Evolutionary conservation across 2,329 filamentous ascomycete species (phyloP).

Genomic region (Colletotrichum sp.): DNA sequence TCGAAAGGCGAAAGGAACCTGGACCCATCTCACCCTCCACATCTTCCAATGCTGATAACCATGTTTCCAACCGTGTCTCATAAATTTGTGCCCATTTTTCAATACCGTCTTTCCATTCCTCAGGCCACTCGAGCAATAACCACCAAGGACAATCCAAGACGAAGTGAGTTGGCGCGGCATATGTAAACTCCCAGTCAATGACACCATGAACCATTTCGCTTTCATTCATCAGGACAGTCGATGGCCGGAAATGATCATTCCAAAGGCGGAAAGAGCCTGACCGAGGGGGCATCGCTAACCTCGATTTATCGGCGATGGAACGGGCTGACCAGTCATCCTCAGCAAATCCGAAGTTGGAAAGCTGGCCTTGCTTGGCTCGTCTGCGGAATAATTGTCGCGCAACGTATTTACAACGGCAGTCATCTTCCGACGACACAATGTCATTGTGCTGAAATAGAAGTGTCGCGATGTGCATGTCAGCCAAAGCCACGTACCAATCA

Average conservation of each 20-base stretch:
- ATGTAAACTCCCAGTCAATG: slow-evolving; percentile 47
- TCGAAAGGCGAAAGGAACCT: slow-evolving; percentile 26
- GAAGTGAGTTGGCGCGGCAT: slow-evolving; percentile 37
- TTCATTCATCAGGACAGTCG: slow-evolving; percentile 35
- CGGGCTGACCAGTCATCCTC: neutral
- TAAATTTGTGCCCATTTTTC: slow-evolving; percentile 34
- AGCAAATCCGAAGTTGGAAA: neutral
- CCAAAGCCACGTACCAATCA: slow-evolving; percentile 39
- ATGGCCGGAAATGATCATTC: slow-evolving; percentile 34
- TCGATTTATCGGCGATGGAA: neutral
- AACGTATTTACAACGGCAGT: slow-evolving; percentile 17
- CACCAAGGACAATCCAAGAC: slow-evolving; percentile 40
- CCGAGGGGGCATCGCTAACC: neutral
- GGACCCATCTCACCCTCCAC: slow-evolving; percentile 26
- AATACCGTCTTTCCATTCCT: slow-evolving; percentile 34
- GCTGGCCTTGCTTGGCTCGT: neutral
- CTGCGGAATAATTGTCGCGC: neutral
- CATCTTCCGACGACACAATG: slow-evolving; percentile 30
- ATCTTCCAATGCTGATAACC: slow-evolving; percentile 31
- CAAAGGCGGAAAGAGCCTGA: slow-evolving; percentile 29
- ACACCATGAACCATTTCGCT: slow-evolving; percentile 31
- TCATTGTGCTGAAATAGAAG: slow-evolving; percentile 39
- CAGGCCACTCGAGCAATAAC: slow-evolving; percentile 36
- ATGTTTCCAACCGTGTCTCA: slow-evolving; percentile 34
- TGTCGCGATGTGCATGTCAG: slow-evolving; percentile 38